Conservation (phyloP, 1,284 basidiomycete species). For the Cryptococcus maquisensis region DNA sequence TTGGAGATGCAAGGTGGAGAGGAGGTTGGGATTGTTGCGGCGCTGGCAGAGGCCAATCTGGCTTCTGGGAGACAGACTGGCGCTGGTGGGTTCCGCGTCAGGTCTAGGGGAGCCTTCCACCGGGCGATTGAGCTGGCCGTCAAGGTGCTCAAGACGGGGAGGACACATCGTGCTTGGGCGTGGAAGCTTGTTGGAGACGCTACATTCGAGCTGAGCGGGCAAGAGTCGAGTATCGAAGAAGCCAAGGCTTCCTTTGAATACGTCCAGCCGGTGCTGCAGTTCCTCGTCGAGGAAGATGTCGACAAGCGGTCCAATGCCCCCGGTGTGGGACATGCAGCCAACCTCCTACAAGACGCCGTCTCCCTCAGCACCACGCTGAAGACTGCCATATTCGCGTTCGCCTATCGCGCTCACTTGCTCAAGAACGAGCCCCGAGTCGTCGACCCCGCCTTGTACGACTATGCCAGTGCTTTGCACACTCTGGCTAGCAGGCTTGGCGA, state of each 20-base stretch:
- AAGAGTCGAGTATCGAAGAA: constrained; percentile 39
- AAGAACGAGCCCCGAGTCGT: constrained; percentile 57
- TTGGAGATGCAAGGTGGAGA: constrained; percentile 54
- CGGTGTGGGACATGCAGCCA: constrained; percentile 38
- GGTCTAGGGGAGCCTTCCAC: constrained; percentile 70
- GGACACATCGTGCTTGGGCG: constrained; percentile 61
- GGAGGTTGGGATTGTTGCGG: constrained; percentile 64
- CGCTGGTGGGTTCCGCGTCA: constrained; percentile 63
- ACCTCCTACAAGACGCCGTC: constrained; percentile 28
- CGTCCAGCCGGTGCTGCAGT: constrained; percentile 36
- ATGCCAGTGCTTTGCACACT: constrained; percentile 63
- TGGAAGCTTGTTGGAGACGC: constrained; percentile 89
- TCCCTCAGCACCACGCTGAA: constrained; percentile 51
- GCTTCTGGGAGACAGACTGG: constrained; percentile 66
- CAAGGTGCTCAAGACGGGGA: constrained; percentile 56
- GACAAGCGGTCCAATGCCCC: constrained; percentile 37
- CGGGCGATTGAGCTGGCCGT: constrained; percentile 58
- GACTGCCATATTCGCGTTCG: constrained; percentile 64
- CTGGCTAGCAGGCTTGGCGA: constrained; percentile 47
- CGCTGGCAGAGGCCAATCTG: constrained; percentile 70
- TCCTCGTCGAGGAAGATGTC: constrained; percentile 40
- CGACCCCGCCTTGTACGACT: constrained; percentile 69
- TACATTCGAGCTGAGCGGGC: constrained; percentile 60
- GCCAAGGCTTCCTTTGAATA: constrained; percentile 25
- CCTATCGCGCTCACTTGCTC: constrained; percentile 67